Evolutionary conservation across 257 asterid species (phyloP).

Genomic region (Anisodus acutangulus): DNA sequence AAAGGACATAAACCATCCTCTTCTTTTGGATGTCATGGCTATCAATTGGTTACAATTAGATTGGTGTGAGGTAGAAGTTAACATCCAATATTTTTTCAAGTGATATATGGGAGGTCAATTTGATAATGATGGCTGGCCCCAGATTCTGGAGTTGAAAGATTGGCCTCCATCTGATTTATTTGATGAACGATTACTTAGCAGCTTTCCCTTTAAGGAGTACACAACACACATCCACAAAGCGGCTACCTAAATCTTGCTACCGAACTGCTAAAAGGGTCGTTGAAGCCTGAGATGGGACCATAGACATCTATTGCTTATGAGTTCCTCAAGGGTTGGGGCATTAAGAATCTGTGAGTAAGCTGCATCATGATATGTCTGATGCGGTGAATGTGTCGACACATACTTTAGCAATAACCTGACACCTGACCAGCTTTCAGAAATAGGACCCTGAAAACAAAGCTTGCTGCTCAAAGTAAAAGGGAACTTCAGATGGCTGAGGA

Average conservation of each 20-base stretch:
- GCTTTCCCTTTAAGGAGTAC: slow-evolving; percentile 83
- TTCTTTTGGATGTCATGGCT: background rate
- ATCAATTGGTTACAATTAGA: background rate
- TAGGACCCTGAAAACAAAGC: background rate
- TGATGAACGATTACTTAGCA: slow-evolving; percentile 59
- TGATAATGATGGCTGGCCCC: slow-evolving; percentile 57
- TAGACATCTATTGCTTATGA: background rate
- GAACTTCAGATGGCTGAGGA: too few species aligned
- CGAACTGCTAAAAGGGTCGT: slow-evolving; percentile 51
- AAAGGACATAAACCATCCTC: background rate
- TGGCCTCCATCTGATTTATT: too few species aligned
- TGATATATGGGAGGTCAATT: slow-evolving; percentile 55
- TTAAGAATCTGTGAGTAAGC: background rate
- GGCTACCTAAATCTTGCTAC: slow-evolving; percentile 71
- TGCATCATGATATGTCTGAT: background rate
- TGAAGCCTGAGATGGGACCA: slow-evolving; percentile 55
- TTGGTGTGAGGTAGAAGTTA: slow-evolving; percentile 57
- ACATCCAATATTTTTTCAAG: slow-evolving; percentile 54
- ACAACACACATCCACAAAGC: slow-evolving; percentile 61
- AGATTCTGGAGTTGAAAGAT: slow-evolving; percentile 48
- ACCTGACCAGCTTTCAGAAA: background rate
- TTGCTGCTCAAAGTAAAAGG: background rate
- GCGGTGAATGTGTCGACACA: background rate
- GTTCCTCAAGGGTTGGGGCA: background rate
- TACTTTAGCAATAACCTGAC: background rate